Percentiles rank a stretch among this genome's conserved stretches.
phyloP scores from a whole-genome alignment of 345 rosid genomes.

The Eutrema heterophyllum region DNA sequence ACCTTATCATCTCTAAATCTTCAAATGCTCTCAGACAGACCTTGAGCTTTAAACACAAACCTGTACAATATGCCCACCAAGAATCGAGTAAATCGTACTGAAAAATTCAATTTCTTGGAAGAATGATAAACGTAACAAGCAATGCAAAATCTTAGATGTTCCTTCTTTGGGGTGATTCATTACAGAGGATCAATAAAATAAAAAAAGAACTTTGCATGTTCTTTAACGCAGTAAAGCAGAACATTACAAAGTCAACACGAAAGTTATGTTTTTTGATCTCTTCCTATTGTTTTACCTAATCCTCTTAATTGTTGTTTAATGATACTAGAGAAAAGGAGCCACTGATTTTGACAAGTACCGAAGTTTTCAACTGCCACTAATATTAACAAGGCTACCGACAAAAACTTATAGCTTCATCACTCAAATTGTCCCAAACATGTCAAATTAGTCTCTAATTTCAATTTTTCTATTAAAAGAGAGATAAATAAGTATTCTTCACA shows the following conservation, averaged over 20 bases:
- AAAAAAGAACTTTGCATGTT: neutral
- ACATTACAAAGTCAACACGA: conserved; percentile 10
- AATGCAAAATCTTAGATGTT: neutral
- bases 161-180: neutral
- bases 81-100: too few species aligned
- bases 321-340: neutral
- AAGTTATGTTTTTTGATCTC: neutral
- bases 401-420: neutral
- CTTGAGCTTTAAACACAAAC: conserved; percentile 4
- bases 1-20: conserved; percentile 71
- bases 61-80: conserved; percentile 1
- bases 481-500: neutral
- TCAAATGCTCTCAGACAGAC: neutral
- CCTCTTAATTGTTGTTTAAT: conserved; percentile 11
- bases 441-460: neutral
- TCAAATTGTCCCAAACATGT: conserved; percentile 1
- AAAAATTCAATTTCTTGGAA: too few species aligned
- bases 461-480: neutral
- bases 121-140: neutral
- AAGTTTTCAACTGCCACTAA: conserved; percentile 3
- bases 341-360: conserved; percentile 31
- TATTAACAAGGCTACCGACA: conserved; percentile 20
- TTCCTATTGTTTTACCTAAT: neutral
- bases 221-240: neutral
- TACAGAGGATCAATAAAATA: neutral